phyloP scores from a whole-genome alignment of 441 rosid species.

The Populus hybrid region DNA sequence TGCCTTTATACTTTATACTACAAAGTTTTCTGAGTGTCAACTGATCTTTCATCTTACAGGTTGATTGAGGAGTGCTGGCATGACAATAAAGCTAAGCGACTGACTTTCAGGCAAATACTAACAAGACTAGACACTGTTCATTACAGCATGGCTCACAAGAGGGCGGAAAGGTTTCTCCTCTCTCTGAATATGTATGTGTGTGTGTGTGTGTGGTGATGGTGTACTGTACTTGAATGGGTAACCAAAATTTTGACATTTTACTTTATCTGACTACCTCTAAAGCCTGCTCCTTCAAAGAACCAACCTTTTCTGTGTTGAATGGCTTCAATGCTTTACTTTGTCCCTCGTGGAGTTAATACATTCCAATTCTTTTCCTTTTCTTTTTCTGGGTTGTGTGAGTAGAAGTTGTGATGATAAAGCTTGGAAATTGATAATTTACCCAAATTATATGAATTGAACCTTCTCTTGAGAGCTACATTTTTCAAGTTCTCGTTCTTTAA shows the following conservation, averaged over 20 bases:
- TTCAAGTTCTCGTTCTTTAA: background rate
- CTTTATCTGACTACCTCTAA: background rate
- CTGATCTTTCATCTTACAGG: slow-evolving; percentile 31
- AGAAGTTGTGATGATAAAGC: background rate
- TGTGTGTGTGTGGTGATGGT: background rate
- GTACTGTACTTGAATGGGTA: background rate
- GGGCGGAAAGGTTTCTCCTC: slow-evolving; percentile 64
- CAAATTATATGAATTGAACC: background rate
- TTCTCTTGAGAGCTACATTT: background rate
- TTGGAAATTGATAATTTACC: background rate
- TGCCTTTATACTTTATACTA: too few relatives aligned
- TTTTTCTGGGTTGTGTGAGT: too few relatives aligned
- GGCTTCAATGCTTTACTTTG: too few relatives aligned
- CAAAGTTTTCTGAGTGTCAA: background rate
- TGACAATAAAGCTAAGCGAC: slow-evolving; percentile 76
- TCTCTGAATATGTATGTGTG: background rate
- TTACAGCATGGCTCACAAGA: slow-evolving; percentile 48
- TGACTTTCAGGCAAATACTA: slow-evolving; percentile 73
- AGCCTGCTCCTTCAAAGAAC: too few relatives aligned
- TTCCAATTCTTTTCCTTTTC: background rate
- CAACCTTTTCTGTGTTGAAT: too few relatives aligned
- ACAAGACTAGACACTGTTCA: slow-evolving; percentile 52
- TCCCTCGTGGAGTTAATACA: background rate
- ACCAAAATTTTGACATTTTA: background rate
- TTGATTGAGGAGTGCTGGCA: slow-evolving; percentile 92